Evolutionary conservation across 228 moss, liverwort and hornwort species (phyloP), one percentile per base, ranked within the genome.

Genomic region (Sphagnum fallax): DNA sequence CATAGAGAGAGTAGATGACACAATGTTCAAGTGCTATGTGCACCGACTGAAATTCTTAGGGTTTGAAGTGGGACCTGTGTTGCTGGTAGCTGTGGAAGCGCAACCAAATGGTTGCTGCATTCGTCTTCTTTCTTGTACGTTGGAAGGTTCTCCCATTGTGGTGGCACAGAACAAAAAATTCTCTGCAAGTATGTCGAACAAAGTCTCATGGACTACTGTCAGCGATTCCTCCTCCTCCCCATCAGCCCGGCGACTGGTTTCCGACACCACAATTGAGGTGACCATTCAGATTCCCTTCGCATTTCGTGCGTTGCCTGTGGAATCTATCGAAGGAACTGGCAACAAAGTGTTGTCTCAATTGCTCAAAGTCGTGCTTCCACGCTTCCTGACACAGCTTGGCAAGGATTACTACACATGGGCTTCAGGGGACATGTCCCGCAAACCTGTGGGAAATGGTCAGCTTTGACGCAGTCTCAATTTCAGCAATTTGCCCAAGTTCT

Each of bases 321-420:
- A 78, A 47, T 82, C 77, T 50, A 90, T 98, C 55, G 97, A 98
- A 75, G 85, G 91, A 60, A 90, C 82, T 64, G 97, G 93, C 75
- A 90, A 78, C 70, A 85, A 81, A 70, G 90, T 98, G 51, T 85
- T 98, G 62, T 76, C 83, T 51, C 93, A 93, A 78, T 79, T 98
- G 53, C 81, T 98, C 65, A 91, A 81, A 81, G 77, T 90, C 51
- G 91, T 93, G 97, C 82, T 93, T 59, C 97, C 97, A 9, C 83
- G 91, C 58, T 98, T 98, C 61, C 71, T 98, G 62, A 67, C 87
- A 13, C 93, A 98, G 88, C 93, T 98, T 10, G 97, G 81, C 3
- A 93, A 89, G 73, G 97, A 98, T 74, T 98, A 98, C 65, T 75
- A 78, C 11, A 75, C 93, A n/a, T 98, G 97, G 93, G 97, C 97